Base-by-base conservation (phyloP, 306 rosid genomes). In the Cicer cuneatum region DNA sequence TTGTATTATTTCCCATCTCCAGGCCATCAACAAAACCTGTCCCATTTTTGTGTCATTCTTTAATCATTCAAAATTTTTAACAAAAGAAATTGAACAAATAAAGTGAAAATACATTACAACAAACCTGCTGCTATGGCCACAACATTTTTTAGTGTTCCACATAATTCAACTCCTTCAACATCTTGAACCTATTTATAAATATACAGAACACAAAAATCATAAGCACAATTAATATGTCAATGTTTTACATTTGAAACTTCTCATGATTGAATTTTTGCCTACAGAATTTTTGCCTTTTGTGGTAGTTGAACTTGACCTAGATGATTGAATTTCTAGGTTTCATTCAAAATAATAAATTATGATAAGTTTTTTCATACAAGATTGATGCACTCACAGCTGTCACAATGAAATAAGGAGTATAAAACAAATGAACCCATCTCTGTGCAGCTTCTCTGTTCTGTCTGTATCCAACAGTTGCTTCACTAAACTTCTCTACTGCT, bases 1-100 rank as follows among this genome's bases (percentile, higher is more conserved):
- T 95, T 11, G 98, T 89, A 83, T 95, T 95, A 76, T 92, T 92
- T 82, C 99, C 99, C 99, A 95, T 92, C 85, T 90, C 97, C 87
- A 95, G 77, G 66, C 99, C 99, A 84, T 95, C 99, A 77, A 95
- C 98, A 85, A 92, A 90, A 84, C 98, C 98, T 93, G 93, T 80
- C 37, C 71, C 86, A 73, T 54, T 43, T 69, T 71, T 19, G 19
- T 69, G 82, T 75, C 78, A 82, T 74, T 74, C 64, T 35, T 69
- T 65, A 35, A 51, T 70, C 59, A 60, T 70, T 73, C 69, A 74
- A 18, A 7, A 13, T 13, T 12, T 12, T 13, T 10, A 47, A 69
- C 65, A 70, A 51, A 15, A 42, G 48, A 45, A 9, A 77, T 63
- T 24, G 42, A 54, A 53, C 37, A 72, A 54, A 53, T 24, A 72